Conservation (phyloP, 108 stramenopile species). For the Parietichytrium sp. region DNA sequence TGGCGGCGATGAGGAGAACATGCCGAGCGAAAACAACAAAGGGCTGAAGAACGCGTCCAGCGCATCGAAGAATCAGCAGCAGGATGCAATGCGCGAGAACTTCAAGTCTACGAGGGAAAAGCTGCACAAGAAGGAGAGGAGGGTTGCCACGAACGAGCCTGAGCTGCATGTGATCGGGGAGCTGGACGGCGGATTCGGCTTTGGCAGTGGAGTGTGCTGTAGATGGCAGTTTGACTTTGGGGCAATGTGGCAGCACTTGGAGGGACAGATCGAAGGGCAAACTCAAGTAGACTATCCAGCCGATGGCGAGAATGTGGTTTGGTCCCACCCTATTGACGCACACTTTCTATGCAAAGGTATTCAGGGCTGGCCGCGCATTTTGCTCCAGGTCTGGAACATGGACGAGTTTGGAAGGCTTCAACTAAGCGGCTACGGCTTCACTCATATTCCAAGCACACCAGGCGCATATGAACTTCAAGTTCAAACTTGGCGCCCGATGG, state of each 20-base stretch:
- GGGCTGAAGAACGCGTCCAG: not conserved
- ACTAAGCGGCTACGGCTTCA: conserved; percentile 64
- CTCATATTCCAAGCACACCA: conserved; percentile 61
- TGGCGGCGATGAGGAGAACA: not conserved
- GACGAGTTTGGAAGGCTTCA: conserved; percentile 64
- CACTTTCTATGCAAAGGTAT: conserved; percentile 54
- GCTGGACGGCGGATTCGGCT: conserved; percentile 58
- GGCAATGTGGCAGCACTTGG: conserved; percentile 57
- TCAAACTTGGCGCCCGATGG: conserved; percentile 61
- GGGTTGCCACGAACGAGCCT: conserved; percentile 46
- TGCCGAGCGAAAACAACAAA: not conserved
- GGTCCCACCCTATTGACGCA: conserved; percentile 70
- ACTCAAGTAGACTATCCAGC: conserved; percentile 59
- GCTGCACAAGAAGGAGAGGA: not conserved
- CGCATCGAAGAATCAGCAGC: not conserved
- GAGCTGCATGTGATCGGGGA: conserved; percentile 69
- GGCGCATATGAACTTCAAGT: conserved; percentile 59
- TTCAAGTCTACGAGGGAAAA: not conserved
- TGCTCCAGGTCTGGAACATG: conserved; percentile 64
- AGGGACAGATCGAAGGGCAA: conserved; percentile 59
- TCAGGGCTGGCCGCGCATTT: conserved; percentile 66
- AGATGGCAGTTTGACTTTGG: conserved; percentile 69
- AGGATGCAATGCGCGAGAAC: not conserved
- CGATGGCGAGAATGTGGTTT: conserved; percentile 50
- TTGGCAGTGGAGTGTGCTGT: conserved; percentile 61